These are phyloP conservation scores for Citrus mangshanensis DNA, from an alignment of 345 rosid genomes.

Conservation along the genomic window DNA sequence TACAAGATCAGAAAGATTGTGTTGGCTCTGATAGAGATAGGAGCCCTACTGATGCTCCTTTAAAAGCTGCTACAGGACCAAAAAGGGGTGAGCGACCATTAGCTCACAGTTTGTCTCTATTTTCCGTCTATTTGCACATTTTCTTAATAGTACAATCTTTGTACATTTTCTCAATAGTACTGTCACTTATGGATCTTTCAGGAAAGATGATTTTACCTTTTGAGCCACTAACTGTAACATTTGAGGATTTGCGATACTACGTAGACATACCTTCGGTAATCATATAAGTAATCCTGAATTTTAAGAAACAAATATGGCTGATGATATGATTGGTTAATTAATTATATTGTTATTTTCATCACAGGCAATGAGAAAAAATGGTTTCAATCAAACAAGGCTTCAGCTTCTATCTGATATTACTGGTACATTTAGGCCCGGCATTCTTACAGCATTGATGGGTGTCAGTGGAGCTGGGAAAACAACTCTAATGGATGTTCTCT, in stretches of 20 bases:
- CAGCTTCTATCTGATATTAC: slow-evolving; percentile 34
- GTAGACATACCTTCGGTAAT: slow-evolving; percentile 41
- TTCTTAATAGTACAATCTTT: neutral
- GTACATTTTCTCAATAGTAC: neutral
- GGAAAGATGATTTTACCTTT: slow-evolving; percentile 45
- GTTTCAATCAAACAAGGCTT: slow-evolving; percentile 25
- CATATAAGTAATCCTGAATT: neutral
- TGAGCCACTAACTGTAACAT: slow-evolving; percentile 37
- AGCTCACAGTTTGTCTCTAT: neutral
- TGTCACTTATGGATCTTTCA: neutral
- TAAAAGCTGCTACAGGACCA: neutral
- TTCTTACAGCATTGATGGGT: slow-evolving; percentile 43
- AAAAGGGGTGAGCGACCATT: slow-evolving; percentile 10
- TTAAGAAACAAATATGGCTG: neutral
- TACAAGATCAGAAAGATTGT: slow-evolving; percentile 4
- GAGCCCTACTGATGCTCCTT: neutral
- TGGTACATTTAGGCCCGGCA: slow-evolving; percentile 39
- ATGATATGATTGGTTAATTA: neutral
- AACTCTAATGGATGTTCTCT: slow-evolving; percentile 39
- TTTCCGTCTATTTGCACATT: neutral
- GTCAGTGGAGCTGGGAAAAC: slow-evolving; percentile 48
- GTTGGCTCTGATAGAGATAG: neutral
- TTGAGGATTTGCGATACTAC: slow-evolving; percentile 35
- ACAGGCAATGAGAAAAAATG: slow-evolving; percentile 48
- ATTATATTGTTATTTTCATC: neutral